These are phyloP conservation scores for Allomyces arbusculus DNA, from an alignment of 192 early-diverging fungal genomes.

Conservation along the genomic window DNA sequence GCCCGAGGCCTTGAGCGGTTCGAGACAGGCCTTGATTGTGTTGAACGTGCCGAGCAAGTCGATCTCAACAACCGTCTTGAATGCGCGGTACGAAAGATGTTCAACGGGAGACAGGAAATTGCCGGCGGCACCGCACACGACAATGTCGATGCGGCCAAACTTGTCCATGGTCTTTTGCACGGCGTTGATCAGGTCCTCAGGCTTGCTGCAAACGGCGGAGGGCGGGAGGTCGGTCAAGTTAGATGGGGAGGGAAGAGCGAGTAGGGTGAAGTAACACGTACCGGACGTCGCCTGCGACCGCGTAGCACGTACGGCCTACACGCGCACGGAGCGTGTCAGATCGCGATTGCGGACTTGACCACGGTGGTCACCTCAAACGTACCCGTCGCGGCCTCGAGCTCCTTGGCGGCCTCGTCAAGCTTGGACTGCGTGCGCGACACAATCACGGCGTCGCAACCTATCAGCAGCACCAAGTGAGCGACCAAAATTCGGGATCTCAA, in stretches of 20 bases:
- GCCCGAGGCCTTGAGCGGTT: slow-evolving; percentile 34
- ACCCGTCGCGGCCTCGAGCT: slow-evolving; percentile 34
- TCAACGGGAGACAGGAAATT: slow-evolving; percentile 52
- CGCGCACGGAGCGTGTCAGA: no score
- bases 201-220: slow-evolving; percentile 38
- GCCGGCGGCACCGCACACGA: slow-evolving; percentile 36
- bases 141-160: slow-evolving; percentile 46
- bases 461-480: not conserved
- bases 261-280: no score
- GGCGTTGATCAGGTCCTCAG: slow-evolving; percentile 30
- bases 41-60: slow-evolving; percentile 48
- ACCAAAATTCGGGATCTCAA: not conserved
- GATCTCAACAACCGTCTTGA: slow-evolving; percentile 44
- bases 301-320: slow-evolving; percentile 15
- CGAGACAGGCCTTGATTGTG: slow-evolving; percentile 44
- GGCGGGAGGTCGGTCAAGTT: slow-evolving; percentile 16
- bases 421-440: slow-evolving; percentile 17
- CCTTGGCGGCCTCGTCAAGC: slow-evolving; percentile 41
- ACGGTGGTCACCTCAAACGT: not conserved
- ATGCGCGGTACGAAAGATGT: slow-evolving; percentile 44
- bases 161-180: slow-evolving; percentile 33
- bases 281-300: slow-evolving; percentile 1
- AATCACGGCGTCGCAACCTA: not conserved
- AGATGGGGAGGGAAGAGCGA: not conserved
- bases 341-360: no score